phyloP scores from a whole-genome alignment of 139 green algal genomes.

The Bryopsis sp. region DNA sequence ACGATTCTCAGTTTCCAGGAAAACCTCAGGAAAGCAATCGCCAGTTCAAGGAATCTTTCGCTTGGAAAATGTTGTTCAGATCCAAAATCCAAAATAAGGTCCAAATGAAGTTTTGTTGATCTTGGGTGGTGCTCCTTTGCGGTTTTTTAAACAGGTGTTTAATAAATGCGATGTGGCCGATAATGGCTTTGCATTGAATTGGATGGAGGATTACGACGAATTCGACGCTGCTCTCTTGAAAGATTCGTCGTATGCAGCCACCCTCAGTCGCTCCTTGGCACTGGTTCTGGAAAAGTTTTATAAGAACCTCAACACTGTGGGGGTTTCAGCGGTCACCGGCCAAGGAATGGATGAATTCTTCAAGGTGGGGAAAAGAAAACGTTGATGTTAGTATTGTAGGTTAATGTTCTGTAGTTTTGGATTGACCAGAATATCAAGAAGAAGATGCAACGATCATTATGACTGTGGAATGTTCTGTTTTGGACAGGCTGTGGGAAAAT shows the following conservation, averaged over 20 bases:
- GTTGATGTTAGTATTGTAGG: no score
- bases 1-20: no score
- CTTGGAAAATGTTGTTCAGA: no score
- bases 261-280: slow-evolving; percentile 54
- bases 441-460: neutral
- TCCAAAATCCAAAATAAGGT: no score
- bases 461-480: neutral
- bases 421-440: neutral
- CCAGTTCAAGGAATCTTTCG: no score
- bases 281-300: slow-evolving; percentile 97
- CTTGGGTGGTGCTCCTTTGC: slow-evolving; percentile 3
- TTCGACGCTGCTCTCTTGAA: slow-evolving; percentile 70
- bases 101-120: slow-evolving; percentile 3
- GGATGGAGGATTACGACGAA: slow-evolving; percentile 85
- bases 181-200: slow-evolving; percentile 82
- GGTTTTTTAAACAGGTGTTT: slow-evolving; percentile 54
- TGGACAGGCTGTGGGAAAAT: neutral
- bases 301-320: slow-evolving; percentile 60
- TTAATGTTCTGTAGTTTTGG: no score
- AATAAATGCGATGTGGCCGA: slow-evolving; percentile 90
- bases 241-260: slow-evolving; percentile 67
- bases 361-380: slow-evolving; percentile 23
- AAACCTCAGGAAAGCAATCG: no score
- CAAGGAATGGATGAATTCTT: slow-evolving; percentile 85
- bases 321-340: slow-evolving; percentile 83